Percentiles rank a stretch among this genome's conserved stretches.
These are phyloP conservation scores for Westerdykella aurantiaca DNA, from an alignment of 2,329 filamentous ascomycete species.

Conservation along the genomic window DNA sequence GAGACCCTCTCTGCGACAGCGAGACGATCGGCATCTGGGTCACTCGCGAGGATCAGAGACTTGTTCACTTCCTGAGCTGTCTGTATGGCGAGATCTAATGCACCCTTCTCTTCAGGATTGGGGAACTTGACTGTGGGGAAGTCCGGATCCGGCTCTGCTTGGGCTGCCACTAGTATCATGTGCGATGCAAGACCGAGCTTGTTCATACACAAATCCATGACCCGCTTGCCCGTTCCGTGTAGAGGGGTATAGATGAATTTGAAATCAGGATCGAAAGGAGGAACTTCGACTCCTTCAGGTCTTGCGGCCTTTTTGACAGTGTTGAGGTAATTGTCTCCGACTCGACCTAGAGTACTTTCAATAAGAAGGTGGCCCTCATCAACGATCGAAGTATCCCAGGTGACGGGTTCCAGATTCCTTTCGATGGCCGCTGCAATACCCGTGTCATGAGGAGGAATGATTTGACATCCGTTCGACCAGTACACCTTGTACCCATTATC, in stretches of 20 bases:
- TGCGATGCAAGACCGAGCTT: slow-evolving; percentile 38
- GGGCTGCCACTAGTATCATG: slow-evolving; percentile 46
- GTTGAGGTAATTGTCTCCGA: slow-evolving; percentile 41
- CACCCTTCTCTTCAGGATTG: slow-evolving; percentile 60
- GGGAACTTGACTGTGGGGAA: slow-evolving; percentile 61
- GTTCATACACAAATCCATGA: slow-evolving; percentile 41
- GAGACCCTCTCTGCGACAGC: slow-evolving; percentile 55
- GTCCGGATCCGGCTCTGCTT: slow-evolving; percentile 55
- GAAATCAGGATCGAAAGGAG: slow-evolving; percentile 20
- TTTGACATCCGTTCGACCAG: slow-evolving; percentile 60
- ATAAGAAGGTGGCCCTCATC: slow-evolving; percentile 38
- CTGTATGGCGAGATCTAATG: slow-evolving; percentile 54
- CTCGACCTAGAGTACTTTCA: slow-evolving; percentile 38
- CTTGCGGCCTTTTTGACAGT: slow-evolving; percentile 39
- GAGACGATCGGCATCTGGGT: slow-evolving; percentile 61
- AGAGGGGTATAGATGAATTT: slow-evolving; percentile 53
- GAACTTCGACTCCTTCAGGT: slow-evolving; percentile 18
- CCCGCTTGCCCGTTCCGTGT: slow-evolving; percentile 50
- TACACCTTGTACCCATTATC: slow-evolving; percentile 67
- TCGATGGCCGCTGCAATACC: slow-evolving; percentile 55
- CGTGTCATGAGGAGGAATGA: slow-evolving; percentile 56
- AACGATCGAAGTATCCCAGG: slow-evolving; percentile 43
- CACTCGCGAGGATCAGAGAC: slow-evolving; percentile 55
- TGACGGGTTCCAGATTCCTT: slow-evolving; percentile 49
- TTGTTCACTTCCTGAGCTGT: slow-evolving; percentile 48